Percentiles rank a stretch among this genome's conserved stretches.
These are phyloP conservation scores for Earliella scabrosa DNA, from an alignment of 1,284 basidiomycete species.

Conservation along the genomic window DNA sequence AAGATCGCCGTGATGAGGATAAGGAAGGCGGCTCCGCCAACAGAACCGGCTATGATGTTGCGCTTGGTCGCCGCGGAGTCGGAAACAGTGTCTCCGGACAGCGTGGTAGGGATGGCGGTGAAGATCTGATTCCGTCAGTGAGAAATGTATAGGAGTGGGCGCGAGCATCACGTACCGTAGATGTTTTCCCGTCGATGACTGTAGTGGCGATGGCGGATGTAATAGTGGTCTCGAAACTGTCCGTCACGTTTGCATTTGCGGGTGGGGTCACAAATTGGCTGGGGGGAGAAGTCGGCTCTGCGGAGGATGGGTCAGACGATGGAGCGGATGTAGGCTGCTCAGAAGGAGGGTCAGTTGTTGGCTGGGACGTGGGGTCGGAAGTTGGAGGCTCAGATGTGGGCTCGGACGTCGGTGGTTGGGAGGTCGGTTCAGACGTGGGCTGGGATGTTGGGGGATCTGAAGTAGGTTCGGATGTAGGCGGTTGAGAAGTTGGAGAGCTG, in stretches of 20 bases:
- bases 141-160: neutral
- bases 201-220: slow-evolving; percentile 21
- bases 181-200: slow-evolving; percentile 19
- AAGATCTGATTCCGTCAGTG: slow-evolving; percentile 4
- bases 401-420: neutral
- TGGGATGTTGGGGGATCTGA: neutral
- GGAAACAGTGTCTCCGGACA: slow-evolving; percentile 2
- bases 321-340: slow-evolving; percentile 12
- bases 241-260: slow-evolving; percentile 15
- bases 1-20: slow-evolving; percentile 43
- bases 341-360: slow-evolving; percentile 10
- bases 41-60: slow-evolving; percentile 51
- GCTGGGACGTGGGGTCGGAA: slow-evolving; percentile 12
- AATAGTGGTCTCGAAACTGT: slow-evolving; percentile 11
- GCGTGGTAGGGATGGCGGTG: slow-evolving; percentile 24
- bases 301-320: slow-evolving; percentile 15
- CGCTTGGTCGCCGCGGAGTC: slow-evolving; percentile 31
- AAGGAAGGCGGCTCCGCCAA: slow-evolving; percentile 46
- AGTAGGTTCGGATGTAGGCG: neutral
- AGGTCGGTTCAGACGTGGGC: neutral
- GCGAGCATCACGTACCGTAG: slow-evolving; percentile 11
- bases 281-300: slow-evolving; percentile 17
- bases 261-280: slow-evolving; percentile 12
- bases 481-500: neutral
- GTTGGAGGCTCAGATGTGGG: neutral